Evolutionary conservation across 176 grass and related monocot genomes (phyloP).

Genomic region (Oryza punctata): DNA sequence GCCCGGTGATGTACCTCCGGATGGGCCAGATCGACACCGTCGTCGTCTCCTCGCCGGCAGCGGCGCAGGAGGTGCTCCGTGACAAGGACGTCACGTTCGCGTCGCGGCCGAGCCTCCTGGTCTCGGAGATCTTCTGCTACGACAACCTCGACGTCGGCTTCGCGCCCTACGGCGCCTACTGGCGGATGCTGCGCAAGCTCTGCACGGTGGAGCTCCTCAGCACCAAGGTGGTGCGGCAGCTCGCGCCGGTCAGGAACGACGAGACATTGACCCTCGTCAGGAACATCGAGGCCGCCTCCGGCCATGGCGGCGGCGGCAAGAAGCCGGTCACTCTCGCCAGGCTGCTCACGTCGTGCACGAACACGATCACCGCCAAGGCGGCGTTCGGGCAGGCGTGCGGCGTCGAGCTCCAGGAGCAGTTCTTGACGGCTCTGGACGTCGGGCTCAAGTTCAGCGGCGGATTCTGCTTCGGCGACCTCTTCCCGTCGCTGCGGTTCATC

Average conservation of each 20-base stretch:
- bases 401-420: neutral
- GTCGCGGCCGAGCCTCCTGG: no score
- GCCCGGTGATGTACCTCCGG: conserved; percentile 41
- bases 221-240: conserved; percentile 19
- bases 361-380: neutral
- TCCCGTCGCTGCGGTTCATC: conserved; percentile 38
- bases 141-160: conserved; percentile 28
- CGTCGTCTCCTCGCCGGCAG: conserved; percentile 36
- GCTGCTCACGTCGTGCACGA: neutral
- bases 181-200: conserved; percentile 45
- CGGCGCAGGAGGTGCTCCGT: conserved; percentile 37
- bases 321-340: conserved; percentile 24
- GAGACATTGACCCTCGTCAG: no score
- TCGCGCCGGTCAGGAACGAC: conserved; percentile 2
- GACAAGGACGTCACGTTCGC: conserved; percentile 31
- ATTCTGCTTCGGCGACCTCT: conserved; percentile 30
- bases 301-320: neutral
- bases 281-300: neutral
- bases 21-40: conserved; percentile 40
- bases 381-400: neutral
- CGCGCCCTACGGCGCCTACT: conserved; percentile 39
- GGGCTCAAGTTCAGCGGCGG: neutral
- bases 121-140: conserved; percentile 4
- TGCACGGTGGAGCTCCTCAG: conserved; percentile 42
- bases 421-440: neutral